phyloP scores from a whole-genome alignment of 164 flowering plant genomes.

The Tinospora cordifolia region DNA sequence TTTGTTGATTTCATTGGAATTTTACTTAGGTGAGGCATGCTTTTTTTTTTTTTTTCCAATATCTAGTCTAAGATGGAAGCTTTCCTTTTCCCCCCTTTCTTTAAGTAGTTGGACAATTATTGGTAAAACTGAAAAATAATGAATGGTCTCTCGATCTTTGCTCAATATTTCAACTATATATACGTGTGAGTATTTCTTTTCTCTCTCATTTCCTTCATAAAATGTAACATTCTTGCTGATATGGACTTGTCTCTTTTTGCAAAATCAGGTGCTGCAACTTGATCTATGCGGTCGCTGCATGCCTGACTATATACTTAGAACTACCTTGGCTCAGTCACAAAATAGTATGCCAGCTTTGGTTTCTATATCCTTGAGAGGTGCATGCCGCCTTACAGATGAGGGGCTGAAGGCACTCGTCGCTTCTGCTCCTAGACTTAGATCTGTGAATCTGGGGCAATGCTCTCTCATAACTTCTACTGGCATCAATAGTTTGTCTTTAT shows the following conservation, averaged over 20 bases:
- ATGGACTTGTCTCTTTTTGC: constrained; percentile 8
- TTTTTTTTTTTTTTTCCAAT: too few species aligned
- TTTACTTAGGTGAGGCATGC: too few species aligned
- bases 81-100: too few species aligned
- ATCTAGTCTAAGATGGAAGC: too few species aligned
- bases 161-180: too few species aligned
- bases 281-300: constrained; percentile 80
- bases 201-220: neutral
- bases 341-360: constrained; percentile 45
- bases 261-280: constrained; percentile 68
- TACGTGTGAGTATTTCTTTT: too few species aligned
- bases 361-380: constrained; percentile 65
- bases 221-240: neutral
- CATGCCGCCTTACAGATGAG: constrained; percentile 70
- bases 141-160: too few species aligned
- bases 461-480: constrained; percentile 56
- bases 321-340: constrained; percentile 41
- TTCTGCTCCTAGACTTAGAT: constrained; percentile 59
- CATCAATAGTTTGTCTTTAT: constrained; percentile 37
- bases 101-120: too few species aligned
- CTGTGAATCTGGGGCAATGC: constrained; percentile 75
- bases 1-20: too few species aligned
- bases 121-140: too few species aligned
- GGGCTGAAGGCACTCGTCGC: constrained; percentile 53
- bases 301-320: constrained; percentile 46